phyloP scores from a whole-genome alignment of 306 rosid genomes.

The Malus fusca region DNA sequence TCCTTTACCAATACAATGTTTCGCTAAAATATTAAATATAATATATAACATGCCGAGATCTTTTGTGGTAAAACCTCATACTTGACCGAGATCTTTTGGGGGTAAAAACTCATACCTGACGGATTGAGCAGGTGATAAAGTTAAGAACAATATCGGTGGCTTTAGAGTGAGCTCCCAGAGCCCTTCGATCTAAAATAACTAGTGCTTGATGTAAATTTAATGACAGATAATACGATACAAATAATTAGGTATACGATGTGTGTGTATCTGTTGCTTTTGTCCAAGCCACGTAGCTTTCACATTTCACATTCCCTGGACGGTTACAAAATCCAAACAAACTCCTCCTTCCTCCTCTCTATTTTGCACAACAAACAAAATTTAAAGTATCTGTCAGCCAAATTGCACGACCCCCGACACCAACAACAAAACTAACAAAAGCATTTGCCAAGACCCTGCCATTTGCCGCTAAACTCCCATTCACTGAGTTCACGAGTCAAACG shows the following conservation, averaged over 20 bases:
- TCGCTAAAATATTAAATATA: background rate
- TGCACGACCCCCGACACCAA: background rate
- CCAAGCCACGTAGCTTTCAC: slow-evolving; percentile 4
- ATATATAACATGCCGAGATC: background rate
- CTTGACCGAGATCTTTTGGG: no score
- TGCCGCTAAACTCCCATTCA: background rate
- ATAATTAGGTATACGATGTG: slow-evolving; percentile 23
- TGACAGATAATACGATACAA: background rate
- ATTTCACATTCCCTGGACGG: slow-evolving; percentile 25
- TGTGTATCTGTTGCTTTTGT: slow-evolving; percentile 21
- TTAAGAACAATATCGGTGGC: no score
- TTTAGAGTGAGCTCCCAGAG: fast-evolving
- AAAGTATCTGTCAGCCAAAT: background rate
- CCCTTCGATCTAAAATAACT: background rate
- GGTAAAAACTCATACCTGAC: fast-evolving
- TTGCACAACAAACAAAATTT: background rate
- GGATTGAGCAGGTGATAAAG: fast-evolving
- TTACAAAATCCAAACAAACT: slow-evolving; percentile 40
- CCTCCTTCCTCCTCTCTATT: background rate
- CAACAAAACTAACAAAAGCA: background rate
- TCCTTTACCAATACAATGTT: background rate
- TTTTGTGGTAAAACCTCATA: no score
- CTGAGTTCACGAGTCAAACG: background rate
- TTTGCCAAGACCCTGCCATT: background rate
- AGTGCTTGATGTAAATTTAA: background rate